Base-by-base conservation (phyloP, 169 alveolate species). In the Sarcocystis neurona region DNA sequence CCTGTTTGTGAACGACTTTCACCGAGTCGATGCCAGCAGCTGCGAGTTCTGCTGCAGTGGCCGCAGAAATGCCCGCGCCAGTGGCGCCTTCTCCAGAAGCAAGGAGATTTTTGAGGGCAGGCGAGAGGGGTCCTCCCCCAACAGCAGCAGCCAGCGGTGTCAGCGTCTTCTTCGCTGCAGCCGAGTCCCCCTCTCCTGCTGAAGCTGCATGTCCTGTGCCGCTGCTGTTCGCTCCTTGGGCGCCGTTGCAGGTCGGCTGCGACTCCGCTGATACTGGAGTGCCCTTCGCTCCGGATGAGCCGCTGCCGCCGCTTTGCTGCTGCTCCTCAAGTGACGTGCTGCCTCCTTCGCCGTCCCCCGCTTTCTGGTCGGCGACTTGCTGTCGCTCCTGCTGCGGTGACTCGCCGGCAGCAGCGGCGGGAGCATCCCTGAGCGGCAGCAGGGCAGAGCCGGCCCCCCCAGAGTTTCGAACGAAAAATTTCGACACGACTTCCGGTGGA, bases 1-100 rank as follows among this genome's bases (percentile, higher is more conserved):
- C 91, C 48, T 87, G 91, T 15, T 88, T 47, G 46, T 87, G 91
- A 56, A 87, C 70, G 91, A 87, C 84, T 46, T 80, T 56, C 37
- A 78, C 88, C 15, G 82, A 72, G 63, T 27, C 72, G 72, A 50
- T 77, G 56, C 79, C 91, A 5, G 66, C 90, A 0, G 91, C 79
- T 8, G 91, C 41, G 82, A 72, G 34, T 20, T 43, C 56, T 27
- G 82, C 47, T 18, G 82, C 82, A 3, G 82, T 72, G 1, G 56
- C 37, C 18, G 82, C n/a, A 39, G 34, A 48, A 37, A 72, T 56
- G 23, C 82, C 82, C 20, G 5, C 41, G 56, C 56, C 34, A 8
- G 41, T n/a, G 34, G 56, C 53, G 34, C 41, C n/a, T n/a, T n/a
- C n/a, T n/a, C n/a, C n/a, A n/a, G n/a, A n/a, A n/a, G n/a, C n/a